Evolutionary conservation across 148 eudicot genomes (phyloP).

Genomic region (Cornus controversa): DNA sequence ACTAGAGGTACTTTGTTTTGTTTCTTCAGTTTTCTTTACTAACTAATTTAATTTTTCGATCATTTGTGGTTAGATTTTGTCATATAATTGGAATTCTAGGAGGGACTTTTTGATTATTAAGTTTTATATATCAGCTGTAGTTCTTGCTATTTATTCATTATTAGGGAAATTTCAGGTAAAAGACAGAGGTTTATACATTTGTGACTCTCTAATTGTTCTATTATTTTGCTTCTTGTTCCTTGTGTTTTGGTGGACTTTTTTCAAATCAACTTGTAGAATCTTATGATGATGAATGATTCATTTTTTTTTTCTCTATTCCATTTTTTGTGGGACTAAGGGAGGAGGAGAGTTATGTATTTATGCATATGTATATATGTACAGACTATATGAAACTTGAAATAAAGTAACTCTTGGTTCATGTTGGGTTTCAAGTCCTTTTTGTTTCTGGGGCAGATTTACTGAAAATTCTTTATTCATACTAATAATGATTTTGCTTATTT

Average conservation of each 20-base stretch:
- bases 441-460: not conserved
- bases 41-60: not conserved
- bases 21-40: not conserved
- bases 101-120: not conserved
- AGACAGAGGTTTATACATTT: not conserved
- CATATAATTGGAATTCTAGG: not conserved
- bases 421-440: not conserved
- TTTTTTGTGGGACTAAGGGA: not conserved
- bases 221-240: no score
- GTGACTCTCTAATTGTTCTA: not conserved
- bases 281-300: no score
- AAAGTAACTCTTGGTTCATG: no score
- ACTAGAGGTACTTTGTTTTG: slow-evolving; percentile 26
- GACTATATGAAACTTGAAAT: not conserved
- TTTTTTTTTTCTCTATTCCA: no score
- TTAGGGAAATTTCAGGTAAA: not conserved
- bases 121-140: not conserved
- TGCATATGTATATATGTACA: not conserved
- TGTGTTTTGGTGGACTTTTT: no score
- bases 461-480: not conserved
- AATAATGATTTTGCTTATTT: not conserved
- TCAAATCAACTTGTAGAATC: no score
- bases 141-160: not conserved
- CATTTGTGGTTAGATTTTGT: not conserved
- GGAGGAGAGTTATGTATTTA: not conserved